Conservation (phyloP, 331 rosid species). For the Spiraea crenata region DNA sequence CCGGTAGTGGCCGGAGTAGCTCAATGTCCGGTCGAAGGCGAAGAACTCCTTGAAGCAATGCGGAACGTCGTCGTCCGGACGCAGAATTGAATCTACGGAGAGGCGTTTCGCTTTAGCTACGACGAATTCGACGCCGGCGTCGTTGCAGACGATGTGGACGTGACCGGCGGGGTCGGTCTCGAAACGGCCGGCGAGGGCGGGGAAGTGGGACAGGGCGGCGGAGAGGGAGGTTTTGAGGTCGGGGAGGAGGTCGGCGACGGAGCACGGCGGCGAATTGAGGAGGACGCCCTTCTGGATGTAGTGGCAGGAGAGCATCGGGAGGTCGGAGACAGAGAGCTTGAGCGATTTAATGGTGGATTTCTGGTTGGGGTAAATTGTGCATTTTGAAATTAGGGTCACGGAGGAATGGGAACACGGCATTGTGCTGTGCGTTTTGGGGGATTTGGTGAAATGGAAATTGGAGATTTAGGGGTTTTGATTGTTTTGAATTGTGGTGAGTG, state of each 20-base stretch:
- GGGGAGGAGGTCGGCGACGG: constrained; percentile 40
- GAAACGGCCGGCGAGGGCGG: constrained; percentile 82
- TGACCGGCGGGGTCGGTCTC: constrained; percentile 51
- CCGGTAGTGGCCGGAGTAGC: constrained; percentile 52
- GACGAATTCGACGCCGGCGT: constrained; percentile 69
- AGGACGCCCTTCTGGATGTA: constrained; percentile 87
- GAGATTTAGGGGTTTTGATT: neutral
- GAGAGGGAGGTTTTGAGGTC: constrained; percentile 64
- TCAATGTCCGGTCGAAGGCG: constrained; percentile 54
- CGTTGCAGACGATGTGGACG: constrained; percentile 64
- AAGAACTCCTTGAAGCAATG: constrained; percentile 70
- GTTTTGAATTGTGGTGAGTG: constrained; percentile 1
- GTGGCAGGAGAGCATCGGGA: constrained; percentile 93
- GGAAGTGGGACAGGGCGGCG: constrained; percentile 59
- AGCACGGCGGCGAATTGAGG: constrained; percentile 50
- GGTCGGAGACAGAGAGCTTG: constrained; percentile 81
- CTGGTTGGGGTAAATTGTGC: constrained; percentile 49
- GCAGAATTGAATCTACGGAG: constrained; percentile 24
- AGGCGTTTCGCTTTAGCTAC: constrained; percentile 71
- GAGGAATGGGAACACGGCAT: constrained; percentile 86
- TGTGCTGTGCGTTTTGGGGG: constrained; percentile 11
- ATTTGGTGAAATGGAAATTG: too few relatives aligned
- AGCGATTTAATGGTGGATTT: constrained; percentile 48
- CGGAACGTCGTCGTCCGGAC: constrained; percentile 46
- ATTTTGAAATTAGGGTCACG: constrained; percentile 58